Evolutionary conservation across 495 filamentous ascomycete genomes (phyloP).

Genomic region (Hypoxylon lienhwacheense): DNA sequence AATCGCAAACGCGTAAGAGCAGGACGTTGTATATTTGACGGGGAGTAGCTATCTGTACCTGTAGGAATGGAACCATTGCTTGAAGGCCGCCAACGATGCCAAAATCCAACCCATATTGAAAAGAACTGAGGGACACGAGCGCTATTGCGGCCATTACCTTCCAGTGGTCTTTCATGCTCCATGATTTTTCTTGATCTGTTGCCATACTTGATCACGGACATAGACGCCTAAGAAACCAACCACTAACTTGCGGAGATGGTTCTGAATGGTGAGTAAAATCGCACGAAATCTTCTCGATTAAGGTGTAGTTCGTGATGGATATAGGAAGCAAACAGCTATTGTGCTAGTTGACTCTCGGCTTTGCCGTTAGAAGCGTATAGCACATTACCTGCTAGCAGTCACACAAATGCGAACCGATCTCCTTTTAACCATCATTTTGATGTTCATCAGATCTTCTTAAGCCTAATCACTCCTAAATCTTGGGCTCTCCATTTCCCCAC

Average conservation of each 20-base stretch:
- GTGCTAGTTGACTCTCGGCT: slow-evolving; percentile 5
- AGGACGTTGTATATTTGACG: background rate
- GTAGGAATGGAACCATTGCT: slow-evolving; percentile 63
- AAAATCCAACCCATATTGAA: slow-evolving; percentile 67
- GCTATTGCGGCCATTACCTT: slow-evolving; percentile 48
- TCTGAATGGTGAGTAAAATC: background rate
- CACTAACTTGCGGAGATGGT: background rate
- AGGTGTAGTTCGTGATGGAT: background rate
- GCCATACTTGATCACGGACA: slow-evolving; percentile 21
- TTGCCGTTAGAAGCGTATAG: slow-evolving; percentile 11
- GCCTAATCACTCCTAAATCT: background rate
- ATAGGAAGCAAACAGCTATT: slow-evolving; percentile 15
- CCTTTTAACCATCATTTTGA: background rate
- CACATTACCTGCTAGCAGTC: slow-evolving; percentile 1
- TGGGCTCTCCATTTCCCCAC: slow-evolving; percentile 19
- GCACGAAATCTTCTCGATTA: background rate
- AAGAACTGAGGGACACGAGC: slow-evolving; percentile 55
- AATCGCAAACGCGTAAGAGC: slow-evolving; percentile 4
- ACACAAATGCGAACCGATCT: slow-evolving; percentile 3
- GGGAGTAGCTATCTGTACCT: slow-evolving; percentile 35
- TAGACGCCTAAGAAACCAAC: too few species aligned
- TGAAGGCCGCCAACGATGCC: slow-evolving; percentile 63
- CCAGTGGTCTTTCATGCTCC: slow-evolving; percentile 43
- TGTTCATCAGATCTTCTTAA: slow-evolving; percentile 8
- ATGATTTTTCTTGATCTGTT: slow-evolving; percentile 28